Evolutionary conservation across 139 green algal species (phyloP), one percentile per base, ranked within the genome.

Genomic region (Haematococcus lacustris): DNA sequence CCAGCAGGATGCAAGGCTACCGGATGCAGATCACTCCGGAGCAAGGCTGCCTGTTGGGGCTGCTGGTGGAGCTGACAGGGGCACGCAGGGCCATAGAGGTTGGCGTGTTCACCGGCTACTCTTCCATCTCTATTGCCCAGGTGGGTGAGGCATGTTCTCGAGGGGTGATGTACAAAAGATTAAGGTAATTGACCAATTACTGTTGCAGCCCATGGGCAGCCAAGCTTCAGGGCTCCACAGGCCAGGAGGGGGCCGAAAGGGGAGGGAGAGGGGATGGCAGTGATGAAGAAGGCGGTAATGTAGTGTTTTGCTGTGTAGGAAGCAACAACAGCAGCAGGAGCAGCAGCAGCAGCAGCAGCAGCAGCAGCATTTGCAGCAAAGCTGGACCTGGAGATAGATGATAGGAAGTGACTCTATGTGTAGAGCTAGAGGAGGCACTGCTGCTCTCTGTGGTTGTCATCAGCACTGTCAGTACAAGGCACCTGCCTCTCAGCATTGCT

Each of bases 31-130:
- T 90, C 41, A 79, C 89, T 0, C 90, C 91, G 3, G 93, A 98
- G 77, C 91, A 97, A 76, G 91, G 89, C 0, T 66, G 77, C 28
- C 87, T 97, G 40, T 66, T 98, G 73, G 67, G 66, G 0, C 78
- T 92, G 79, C 82, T 97, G 33, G 80, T 92, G 38, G 64, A 88
- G 68, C 63, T 91, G 23, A 78, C 88, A 17, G 77, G 85, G 0
- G 90, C 78, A 0, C 62, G 28, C 34, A 57, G 74, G 1, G 78
- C 84, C 9, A 83, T 95, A 28, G 88, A 93, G 68, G 78, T 93
- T 50, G 81, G 85, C 32, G 85, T 93, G 0, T 98, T 95, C 84
- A 98, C 94, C 1, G 94, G 93, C 2, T 96, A 97, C 82, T 93
- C 85, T 0, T 88, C 89, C 0, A 70, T 88, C 5, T 84, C 83